These are phyloP conservation scores for Ambrosia hybrid DNA, from an alignment of 140 eudicot species.

Conservation along the genomic window DNA sequence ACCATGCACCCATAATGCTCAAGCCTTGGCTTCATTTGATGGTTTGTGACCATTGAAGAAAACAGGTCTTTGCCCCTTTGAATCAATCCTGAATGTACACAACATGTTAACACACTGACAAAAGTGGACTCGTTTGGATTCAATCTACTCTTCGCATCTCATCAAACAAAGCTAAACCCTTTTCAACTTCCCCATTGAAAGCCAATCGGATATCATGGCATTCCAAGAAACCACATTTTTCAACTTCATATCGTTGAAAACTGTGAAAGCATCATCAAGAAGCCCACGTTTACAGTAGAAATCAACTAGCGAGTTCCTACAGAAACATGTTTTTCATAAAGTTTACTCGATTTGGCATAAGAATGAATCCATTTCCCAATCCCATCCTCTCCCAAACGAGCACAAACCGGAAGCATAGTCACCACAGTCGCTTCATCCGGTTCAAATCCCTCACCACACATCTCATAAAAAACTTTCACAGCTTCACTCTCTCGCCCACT, in stretches of 20 bases:
- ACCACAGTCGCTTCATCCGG: constrained; percentile 78
- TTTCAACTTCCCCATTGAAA: constrained; percentile 62
- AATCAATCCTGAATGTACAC: constrained; percentile 69
- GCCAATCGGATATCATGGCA: constrained; percentile 67
- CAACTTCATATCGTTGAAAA: constrained; percentile 55
- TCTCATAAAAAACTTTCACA: constrained; percentile 55
- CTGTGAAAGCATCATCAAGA: constrained; percentile 44
- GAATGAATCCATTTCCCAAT: constrained; percentile 58
- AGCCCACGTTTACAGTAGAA: constrained; percentile 67
- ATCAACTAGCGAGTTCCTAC: constrained; percentile 68
- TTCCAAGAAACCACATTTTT: constrained; percentile 75
- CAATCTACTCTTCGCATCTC: constrained; percentile 54
- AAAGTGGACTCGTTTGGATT: constrained; percentile 66
- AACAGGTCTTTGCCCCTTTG: constrained; percentile 64
- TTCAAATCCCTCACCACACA: constrained; percentile 46
- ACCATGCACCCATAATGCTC: constrained; percentile 94
- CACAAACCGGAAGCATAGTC: constrained; percentile 64
- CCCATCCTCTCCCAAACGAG: constrained; percentile 55
- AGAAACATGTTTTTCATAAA: constrained; percentile 42
- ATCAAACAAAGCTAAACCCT: constrained; percentile 63
- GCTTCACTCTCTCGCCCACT: constrained; percentile 60
- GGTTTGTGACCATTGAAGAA: constrained; percentile 42
- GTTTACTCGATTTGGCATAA: constrained; percentile 46
- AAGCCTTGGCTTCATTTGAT: constrained; percentile 48
- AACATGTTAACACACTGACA: constrained; percentile 64